Conservation (phyloP, 495 filamentous ascomycete species). For the Neurospora cerealis region DNA sequence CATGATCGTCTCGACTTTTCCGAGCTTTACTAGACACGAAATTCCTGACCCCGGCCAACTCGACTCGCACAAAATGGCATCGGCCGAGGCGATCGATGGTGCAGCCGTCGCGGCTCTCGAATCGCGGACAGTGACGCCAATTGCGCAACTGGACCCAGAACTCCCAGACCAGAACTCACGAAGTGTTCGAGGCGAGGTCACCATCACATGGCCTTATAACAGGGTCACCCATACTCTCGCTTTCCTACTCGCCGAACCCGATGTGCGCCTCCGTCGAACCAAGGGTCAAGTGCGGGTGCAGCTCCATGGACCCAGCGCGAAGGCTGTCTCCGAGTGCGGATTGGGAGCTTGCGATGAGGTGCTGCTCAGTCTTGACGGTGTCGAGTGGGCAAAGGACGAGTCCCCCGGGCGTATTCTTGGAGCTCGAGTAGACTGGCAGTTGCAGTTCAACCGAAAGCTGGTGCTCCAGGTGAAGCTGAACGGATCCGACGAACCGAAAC, state of each 20-base stretch:
- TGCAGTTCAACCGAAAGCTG: conserved; percentile 50
- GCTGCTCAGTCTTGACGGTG: conserved; percentile 55
- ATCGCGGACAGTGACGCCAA: conserved; percentile 30
- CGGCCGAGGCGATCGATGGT: conserved; percentile 2
- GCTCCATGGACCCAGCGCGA: conserved; percentile 64
- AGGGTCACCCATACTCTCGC: conserved; percentile 59
- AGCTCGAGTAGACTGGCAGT: conserved; percentile 63
- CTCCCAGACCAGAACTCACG: conserved; percentile 23
- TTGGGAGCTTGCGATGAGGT: conserved; percentile 73
- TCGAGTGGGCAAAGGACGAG: conserved; percentile 42
- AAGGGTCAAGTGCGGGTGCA: conserved; percentile 77
- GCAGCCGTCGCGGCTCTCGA: conserved; percentile 5
- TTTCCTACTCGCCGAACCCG: conserved; percentile 73
- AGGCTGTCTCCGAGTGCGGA: conserved; percentile 51
- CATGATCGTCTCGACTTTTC: background rate
- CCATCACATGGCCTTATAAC: conserved; percentile 87
- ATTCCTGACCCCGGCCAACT: background rate
- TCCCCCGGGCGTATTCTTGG: conserved; percentile 53
- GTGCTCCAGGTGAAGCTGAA: conserved; percentile 41
- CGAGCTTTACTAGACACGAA: background rate
- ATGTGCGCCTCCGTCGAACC: conserved; percentile 68
- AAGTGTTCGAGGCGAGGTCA: conserved; percentile 52
- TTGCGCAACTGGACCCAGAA: conserved; percentile 60
- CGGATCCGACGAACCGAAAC: conserved; percentile 24
- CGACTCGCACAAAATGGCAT: conserved; percentile 11